Percentiles rank a stretch among this genome's conserved stretches.
Evolutionary conservation across 1,284 basidiomycete genomes (phyloP).

Genomic region (Trichosporon sp.): DNA sequence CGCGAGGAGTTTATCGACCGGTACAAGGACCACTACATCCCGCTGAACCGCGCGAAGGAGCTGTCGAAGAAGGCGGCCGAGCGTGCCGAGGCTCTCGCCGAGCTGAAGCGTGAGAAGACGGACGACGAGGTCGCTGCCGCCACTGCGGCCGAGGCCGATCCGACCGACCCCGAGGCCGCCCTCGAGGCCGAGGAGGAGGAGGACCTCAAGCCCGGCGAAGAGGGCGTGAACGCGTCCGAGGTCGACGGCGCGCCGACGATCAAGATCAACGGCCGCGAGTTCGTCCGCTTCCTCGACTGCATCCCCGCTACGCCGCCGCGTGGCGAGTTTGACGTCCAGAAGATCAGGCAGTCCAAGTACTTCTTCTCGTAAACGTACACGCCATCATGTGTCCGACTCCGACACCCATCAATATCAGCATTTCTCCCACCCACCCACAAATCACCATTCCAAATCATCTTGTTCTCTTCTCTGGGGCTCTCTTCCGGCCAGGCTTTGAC

Average conservation of each 20-base stretch:
- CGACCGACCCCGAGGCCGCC: background rate
- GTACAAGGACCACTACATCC: slow-evolving; percentile 74
- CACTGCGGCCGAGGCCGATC: too few relatives aligned
- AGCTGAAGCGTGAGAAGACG: slow-evolving; percentile 37
- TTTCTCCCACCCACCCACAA: background rate
- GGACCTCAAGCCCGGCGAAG: slow-evolving; percentile 9
- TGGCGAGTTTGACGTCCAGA: slow-evolving; percentile 83
- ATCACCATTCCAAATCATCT: background rate
- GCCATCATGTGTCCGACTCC: too few relatives aligned
- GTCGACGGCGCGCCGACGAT: slow-evolving; percentile 27
- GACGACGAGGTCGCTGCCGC: background rate
- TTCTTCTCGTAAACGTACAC: slow-evolving; percentile 67
- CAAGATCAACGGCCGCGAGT: slow-evolving; percentile 56
- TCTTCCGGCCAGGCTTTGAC: background rate
- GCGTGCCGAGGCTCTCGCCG: slow-evolving; percentile 35
- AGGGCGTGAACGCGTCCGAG: slow-evolving; percentile 21
- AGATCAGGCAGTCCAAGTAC: slow-evolving; percentile 79
- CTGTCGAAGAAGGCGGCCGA: slow-evolving; percentile 27
- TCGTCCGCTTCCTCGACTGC: slow-evolving; percentile 74
- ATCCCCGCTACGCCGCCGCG: slow-evolving; percentile 82
- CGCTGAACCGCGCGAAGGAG: slow-evolving; percentile 58
- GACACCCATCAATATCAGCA: background rate
- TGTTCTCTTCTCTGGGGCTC: background rate
- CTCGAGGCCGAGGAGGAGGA: background rate
- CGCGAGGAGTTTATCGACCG: slow-evolving; percentile 70